phyloP scores from a whole-genome alignment of 2,329 filamentous ascomycete species.

The Annulohypoxylon truncatum region DNA sequence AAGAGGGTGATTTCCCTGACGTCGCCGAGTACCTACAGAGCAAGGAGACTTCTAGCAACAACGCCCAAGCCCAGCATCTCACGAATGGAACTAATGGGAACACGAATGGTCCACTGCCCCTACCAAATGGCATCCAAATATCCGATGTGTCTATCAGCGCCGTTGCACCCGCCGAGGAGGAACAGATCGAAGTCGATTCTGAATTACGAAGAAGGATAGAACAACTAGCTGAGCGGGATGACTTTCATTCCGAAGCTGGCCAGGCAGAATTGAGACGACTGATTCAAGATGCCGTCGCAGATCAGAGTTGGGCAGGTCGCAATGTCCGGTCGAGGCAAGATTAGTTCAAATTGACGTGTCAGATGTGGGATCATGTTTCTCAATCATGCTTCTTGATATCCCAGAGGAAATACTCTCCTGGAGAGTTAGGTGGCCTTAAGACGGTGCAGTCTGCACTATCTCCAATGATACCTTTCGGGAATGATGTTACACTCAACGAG shows the following conservation, averaged over 20 bases:
- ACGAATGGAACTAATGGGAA: slow-evolving; percentile 48
- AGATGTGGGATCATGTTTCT: slow-evolving; percentile 20
- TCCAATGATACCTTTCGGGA: slow-evolving; percentile 59
- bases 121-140: slow-evolving; percentile 75
- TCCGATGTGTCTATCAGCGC: slow-evolving; percentile 78
- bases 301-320: slow-evolving; percentile 71
- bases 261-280: slow-evolving; percentile 83
- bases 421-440: slow-evolving; percentile 61
- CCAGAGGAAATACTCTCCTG: slow-evolving; percentile 70
- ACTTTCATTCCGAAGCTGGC: slow-evolving; percentile 83
- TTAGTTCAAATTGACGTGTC: slow-evolving; percentile 53
- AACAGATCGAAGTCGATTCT: slow-evolving; percentile 75
- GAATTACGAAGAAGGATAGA: slow-evolving; percentile 90
- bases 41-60: slow-evolving; percentile 48
- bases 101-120: slow-evolving; percentile 62
- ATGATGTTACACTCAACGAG: slow-evolving; percentile 63
- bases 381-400: slow-evolving; percentile 63
- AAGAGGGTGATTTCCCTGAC: slow-evolving; percentile 80
- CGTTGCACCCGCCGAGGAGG: slow-evolving; percentile 71
- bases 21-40: slow-evolving; percentile 76
- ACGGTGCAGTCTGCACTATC: slow-evolving; percentile 64
- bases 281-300: slow-evolving; percentile 82
- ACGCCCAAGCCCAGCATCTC: slow-evolving; percentile 41
- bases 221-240: slow-evolving; percentile 82
- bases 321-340: slow-evolving; percentile 72